Conservation (phyloP, 2,329 filamentous ascomycete species). For the Ascochyta lentis region DNA sequence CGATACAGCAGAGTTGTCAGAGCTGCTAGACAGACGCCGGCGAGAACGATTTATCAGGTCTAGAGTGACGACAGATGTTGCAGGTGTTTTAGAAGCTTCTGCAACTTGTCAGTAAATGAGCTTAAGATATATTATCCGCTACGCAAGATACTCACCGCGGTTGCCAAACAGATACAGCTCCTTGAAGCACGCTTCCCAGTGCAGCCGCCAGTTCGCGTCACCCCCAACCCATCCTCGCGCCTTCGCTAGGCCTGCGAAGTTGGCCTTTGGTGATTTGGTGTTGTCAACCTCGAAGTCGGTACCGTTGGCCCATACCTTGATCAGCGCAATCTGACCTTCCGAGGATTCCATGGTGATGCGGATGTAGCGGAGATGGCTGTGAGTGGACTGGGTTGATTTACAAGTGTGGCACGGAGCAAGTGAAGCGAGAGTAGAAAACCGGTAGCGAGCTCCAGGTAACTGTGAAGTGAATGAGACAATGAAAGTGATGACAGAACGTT, state of each 20-base stretch:
- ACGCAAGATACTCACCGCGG: slow-evolving; percentile 5
- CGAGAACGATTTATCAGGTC: slow-evolving; percentile 15
- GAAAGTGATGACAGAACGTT: neutral
- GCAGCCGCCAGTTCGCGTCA: slow-evolving; percentile 19
- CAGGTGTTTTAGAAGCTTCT: neutral
- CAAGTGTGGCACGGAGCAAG: neutral
- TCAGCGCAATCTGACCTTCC: slow-evolving; percentile 17
- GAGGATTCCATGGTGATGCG: slow-evolving; percentile 10
- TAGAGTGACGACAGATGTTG: neutral
- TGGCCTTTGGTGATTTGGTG: slow-evolving; percentile 22
- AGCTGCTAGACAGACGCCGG: slow-evolving; percentile 23
- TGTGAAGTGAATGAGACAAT: neutral
- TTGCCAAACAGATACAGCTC: slow-evolving; percentile 21
- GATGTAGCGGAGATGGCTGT: neutral
- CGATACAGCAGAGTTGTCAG: slow-evolving; percentile 17
- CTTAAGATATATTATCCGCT: neutral
- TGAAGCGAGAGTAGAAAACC: neutral
- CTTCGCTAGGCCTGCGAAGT: slow-evolving; percentile 32
- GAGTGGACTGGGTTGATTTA: neutral
- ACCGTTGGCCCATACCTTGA: slow-evolving; percentile 21
- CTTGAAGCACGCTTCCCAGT: slow-evolving; percentile 28
- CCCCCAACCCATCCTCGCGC: slow-evolving; percentile 28
- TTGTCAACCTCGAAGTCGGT: slow-evolving; percentile 19
- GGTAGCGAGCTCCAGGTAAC: neutral
- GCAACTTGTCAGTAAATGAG: neutral